A percentile compares a stretch with the other conserved stretches of the same genome.
Conservation (phyloP, 495 filamentous ascomycete species). For the Gamarada debralockiae region DNA sequence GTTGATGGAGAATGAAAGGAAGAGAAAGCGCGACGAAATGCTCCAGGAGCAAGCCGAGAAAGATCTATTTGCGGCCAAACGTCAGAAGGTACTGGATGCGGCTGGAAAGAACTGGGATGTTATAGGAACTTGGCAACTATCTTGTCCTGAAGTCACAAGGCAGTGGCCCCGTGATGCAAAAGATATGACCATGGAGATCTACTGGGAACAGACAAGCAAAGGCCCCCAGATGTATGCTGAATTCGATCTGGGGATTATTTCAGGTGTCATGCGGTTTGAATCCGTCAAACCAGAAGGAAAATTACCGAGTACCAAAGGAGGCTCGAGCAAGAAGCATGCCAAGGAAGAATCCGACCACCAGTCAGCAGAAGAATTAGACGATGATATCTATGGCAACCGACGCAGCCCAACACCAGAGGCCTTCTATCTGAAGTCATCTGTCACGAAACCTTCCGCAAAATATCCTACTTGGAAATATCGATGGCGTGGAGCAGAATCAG, state of each 20-base stretch:
- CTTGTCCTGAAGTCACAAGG: not conserved
- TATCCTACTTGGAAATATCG: conserved; percentile 15
- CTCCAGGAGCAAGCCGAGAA: not conserved
- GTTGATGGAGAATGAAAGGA: conserved; percentile 7
- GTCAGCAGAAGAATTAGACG: no score
- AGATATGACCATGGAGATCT: not conserved
- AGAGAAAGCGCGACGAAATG: not conserved
- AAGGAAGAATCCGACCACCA: conserved; percentile 4
- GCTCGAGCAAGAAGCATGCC: conserved; percentile 1
- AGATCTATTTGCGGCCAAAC: not conserved
- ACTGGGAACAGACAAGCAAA: not conserved
- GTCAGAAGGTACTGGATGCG: not conserved
- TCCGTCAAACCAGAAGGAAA: no score
- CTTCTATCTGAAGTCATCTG: no score
- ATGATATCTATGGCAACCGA: no score
- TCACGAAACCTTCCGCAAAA: conserved; percentile 12
- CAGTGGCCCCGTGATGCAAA: not conserved
- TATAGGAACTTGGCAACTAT: conserved; percentile 2
- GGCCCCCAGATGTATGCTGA: conserved; percentile 11
- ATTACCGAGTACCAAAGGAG: not conserved
- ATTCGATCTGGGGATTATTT: conserved; percentile 2
- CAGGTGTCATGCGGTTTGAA: conserved; percentile 5
- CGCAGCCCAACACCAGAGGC: no score
- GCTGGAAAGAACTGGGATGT: conserved; percentile 5
- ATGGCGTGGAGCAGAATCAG: no score